Evolutionary conservation across 2,329 filamentous ascomycete species (phyloP), one percentile per base, ranked within the genome.

Genomic region (Coleophoma eucalyptorum): DNA sequence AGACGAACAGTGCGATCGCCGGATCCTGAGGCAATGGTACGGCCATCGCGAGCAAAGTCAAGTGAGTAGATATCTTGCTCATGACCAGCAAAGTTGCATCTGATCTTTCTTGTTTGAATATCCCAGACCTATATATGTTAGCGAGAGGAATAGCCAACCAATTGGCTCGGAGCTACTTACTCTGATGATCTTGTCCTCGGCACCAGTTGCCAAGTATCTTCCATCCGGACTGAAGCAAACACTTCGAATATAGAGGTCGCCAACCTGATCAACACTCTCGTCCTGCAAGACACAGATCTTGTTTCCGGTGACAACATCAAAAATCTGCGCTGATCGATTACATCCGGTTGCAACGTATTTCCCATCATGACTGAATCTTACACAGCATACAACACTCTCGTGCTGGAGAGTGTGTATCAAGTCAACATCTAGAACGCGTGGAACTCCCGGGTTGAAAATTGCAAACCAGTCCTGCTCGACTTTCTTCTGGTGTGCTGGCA

Each of bases 241-340:
- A 64, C 93, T 97, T 62, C 94, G 80, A 62, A 99, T 99, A 70
- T 97, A 99, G 32, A 99, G 77, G 71, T 99, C 94, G 26, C 93
- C 92, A 49, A 89, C 86, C 61, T 92, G 85, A 59, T 95, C 90
- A 43, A 91, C 89, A 43, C 80, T 87, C 61, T 93, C 88, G 62
- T 99, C 94, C 69, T 96, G 90, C 33, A 97, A 77, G 52, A 94
- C 87, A 59, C 90, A 94, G 48, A 97, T 84, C 68, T 93, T 94
- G 60, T 90, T 83, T 50, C 94, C 94, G 15, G 83, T 88, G 62
- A 83, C 79, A 40, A 97, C 93, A 58, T 99, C 94, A 69, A 94
- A 99, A 62, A 99, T 99, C 71, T 97, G 93, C n/a, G 94, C 94
- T n/a, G 91, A 96, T 57, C 92, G 80, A 71, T 99, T 99, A 78